Percentiles rank a stretch among this genome's conserved stretches.
phyloP scores from a whole-genome alignment of 2,329 filamentous ascomycete species.

The Sclerotinia minor region DNA sequence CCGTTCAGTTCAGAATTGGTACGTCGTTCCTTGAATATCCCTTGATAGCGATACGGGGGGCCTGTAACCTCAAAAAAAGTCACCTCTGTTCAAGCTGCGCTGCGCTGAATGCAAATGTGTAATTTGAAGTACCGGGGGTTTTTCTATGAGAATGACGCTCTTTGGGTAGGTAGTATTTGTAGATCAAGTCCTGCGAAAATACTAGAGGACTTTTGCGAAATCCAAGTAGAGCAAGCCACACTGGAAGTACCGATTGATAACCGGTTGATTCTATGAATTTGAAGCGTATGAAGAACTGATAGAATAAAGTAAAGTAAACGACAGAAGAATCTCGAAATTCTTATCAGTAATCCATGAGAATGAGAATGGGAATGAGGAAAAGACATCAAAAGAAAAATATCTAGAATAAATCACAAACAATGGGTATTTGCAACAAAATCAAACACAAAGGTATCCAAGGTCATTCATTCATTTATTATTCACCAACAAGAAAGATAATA shows the following conservation, averaged over 20 bases:
- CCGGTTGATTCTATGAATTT: neutral
- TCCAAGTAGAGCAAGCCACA: too few species aligned
- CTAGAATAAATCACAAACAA: neutral
- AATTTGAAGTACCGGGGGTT: neutral
- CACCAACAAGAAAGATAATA: neutral
- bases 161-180: neutral
- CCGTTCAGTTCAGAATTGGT: neutral
- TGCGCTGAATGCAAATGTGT: neutral
- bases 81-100: neutral
- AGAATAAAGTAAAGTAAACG: neutral
- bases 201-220: neutral
- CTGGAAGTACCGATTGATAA: too few species aligned
- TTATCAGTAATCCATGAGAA: neutral
- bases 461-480: neutral
- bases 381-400: neutral
- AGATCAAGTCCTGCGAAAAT: neutral
- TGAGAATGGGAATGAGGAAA: neutral
- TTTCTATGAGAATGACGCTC: slow-evolving; percentile 8
- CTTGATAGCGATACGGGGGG: slow-evolving; percentile 20
- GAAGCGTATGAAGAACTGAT: neutral
- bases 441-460: neutral
- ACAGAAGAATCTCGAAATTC: neutral
- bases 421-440: neutral
- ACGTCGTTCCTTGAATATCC: slow-evolving; percentile 12
- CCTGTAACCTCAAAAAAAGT: neutral